These are phyloP conservation scores for Prunus persica DNA, from an alignment of 306 rosid genomes.

Conservation along the genomic window DNA sequence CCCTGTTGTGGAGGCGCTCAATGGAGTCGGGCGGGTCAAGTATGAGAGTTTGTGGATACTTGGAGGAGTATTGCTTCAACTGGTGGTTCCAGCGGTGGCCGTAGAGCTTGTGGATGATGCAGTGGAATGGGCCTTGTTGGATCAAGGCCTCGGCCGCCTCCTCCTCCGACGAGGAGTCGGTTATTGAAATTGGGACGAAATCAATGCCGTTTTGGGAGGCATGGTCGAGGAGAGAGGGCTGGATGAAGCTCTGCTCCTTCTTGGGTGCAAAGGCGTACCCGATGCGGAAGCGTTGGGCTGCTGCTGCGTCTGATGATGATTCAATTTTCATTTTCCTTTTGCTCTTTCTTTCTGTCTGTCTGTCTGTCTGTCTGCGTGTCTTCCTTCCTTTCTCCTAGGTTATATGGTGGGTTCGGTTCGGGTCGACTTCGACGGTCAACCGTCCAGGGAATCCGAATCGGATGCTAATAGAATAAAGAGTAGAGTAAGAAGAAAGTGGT, in stretches of 20 bases:
- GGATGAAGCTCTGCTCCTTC: slow-evolving; percentile 24
- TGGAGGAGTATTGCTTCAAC: neutral
- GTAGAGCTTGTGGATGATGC: slow-evolving; percentile 38
- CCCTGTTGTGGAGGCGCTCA: slow-evolving; percentile 27
- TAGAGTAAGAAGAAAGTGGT: too few species aligned
- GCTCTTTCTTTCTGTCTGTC: neutral
- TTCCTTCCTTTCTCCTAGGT: too few species aligned
- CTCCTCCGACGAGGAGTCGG: neutral
- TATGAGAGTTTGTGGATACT: slow-evolving; percentile 10
- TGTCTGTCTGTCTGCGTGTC: neutral
- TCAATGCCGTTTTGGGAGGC: slow-evolving; percentile 27
- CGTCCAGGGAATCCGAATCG: too few species aligned
- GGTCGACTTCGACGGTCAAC: too few species aligned
- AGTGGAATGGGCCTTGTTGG: slow-evolving; percentile 36
- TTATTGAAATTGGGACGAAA: slow-evolving; percentile 10
- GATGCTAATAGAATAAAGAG: too few species aligned
- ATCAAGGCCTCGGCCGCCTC: neutral
- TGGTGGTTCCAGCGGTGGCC: slow-evolving; percentile 18
- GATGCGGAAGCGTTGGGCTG: slow-evolving; percentile 8
- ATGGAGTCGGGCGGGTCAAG: slow-evolving; percentile 34
- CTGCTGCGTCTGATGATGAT: neutral
- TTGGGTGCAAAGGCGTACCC: slow-evolving; percentile 28
- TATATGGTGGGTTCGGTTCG: too few species aligned
- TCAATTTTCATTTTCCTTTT: neutral
- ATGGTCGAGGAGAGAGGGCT: slow-evolving; percentile 17